Evolutionary conservation across 176 grass and related monocot species (phyloP).

Genomic region (Avena atlantica): DNA sequence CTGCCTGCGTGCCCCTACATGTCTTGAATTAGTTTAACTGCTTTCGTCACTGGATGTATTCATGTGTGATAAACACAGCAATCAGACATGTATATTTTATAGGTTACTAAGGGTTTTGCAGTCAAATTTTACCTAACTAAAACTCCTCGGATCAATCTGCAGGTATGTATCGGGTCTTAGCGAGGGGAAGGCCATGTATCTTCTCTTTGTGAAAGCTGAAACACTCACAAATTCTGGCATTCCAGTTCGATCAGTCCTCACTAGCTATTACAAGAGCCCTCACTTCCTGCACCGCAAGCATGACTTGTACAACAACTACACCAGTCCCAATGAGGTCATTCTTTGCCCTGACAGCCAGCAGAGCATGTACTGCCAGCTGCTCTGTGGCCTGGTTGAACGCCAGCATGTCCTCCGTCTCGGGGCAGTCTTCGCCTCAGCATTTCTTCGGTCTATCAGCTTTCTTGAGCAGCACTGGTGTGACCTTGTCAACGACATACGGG

Average conservation of each 20-base stretch:
- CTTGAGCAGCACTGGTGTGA: constrained; percentile 68
- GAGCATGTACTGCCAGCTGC: constrained; percentile 89
- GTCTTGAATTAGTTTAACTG: constrained; percentile 9
- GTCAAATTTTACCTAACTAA: constrained; percentile 16
- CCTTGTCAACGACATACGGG: constrained; percentile 69
- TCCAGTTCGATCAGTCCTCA: constrained; percentile 73
- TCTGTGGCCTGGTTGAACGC: constrained; percentile 68
- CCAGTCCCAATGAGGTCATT: constrained; percentile 73
- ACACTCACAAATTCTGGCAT: constrained; percentile 61
- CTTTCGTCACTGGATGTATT: constrained; percentile 12
- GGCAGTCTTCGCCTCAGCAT: constrained; percentile 73
- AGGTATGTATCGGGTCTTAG: constrained; percentile 60
- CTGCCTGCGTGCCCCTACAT: background rate
- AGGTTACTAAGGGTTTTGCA: constrained; percentile 16
- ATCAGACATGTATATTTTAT: background rate
- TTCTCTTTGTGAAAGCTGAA: constrained; percentile 83
- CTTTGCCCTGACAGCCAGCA: constrained; percentile 73
- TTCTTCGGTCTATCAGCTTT: constrained; percentile 78
- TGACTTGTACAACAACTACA: constrained; percentile 68
- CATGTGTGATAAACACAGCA: background rate
- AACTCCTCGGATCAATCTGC: constrained; percentile 29
- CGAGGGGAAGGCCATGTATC: constrained; percentile 81
- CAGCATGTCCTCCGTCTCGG: constrained; percentile 64
- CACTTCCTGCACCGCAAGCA: constrained; percentile 61
- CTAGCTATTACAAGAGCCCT: constrained; percentile 80